A percentile compares a stretch with the other conserved stretches of the same genome.
phyloP scores from a whole-genome alignment of 177 flowering plant genomes.

The Vitis hybrid region DNA sequence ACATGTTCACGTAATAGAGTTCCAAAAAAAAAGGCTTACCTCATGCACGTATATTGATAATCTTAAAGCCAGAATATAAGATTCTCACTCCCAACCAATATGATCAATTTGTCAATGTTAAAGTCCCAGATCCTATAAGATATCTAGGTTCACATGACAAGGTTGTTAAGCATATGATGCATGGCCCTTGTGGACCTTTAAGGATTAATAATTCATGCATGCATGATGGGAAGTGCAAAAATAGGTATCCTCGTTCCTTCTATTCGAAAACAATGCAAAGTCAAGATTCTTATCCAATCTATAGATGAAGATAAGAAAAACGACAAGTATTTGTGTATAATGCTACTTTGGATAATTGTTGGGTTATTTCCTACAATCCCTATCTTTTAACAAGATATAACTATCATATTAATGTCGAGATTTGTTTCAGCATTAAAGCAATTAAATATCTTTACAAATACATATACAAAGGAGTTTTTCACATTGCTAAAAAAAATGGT shows the following conservation, averaged over 20 bases:
- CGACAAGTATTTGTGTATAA: not conserved
- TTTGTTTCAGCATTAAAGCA: too few species aligned
- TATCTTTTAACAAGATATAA: too few species aligned
- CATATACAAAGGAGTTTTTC: too few species aligned
- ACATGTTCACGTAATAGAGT: constrained; percentile 16
- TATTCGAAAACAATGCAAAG: not conserved
- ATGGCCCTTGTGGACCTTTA: constrained; percentile 17
- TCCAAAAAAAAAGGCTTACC: constrained; percentile 26
- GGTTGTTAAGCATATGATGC: constrained; percentile 27
- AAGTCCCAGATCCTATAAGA: constrained; percentile 3
- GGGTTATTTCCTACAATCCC: constrained; percentile 12
- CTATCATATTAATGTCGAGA: too few species aligned
- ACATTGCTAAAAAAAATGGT: too few species aligned
- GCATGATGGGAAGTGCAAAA: not conserved
- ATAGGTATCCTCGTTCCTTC: constrained; percentile 1
- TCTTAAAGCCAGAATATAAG: constrained; percentile 7
- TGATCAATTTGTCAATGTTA: constrained; percentile 16
- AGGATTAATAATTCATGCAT: constrained; percentile 13
- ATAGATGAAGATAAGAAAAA: constrained; percentile 5
- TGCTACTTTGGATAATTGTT: constrained; percentile 7
- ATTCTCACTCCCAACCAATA: constrained; percentile 5
- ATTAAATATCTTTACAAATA: too few species aligned
- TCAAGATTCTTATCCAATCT: constrained; percentile 8
- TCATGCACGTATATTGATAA: constrained; percentile 20
- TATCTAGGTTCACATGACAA: not conserved